Conservation (phyloP, 2,329 filamentous ascomycete species). For the Cladorrhinum sp. region DNA sequence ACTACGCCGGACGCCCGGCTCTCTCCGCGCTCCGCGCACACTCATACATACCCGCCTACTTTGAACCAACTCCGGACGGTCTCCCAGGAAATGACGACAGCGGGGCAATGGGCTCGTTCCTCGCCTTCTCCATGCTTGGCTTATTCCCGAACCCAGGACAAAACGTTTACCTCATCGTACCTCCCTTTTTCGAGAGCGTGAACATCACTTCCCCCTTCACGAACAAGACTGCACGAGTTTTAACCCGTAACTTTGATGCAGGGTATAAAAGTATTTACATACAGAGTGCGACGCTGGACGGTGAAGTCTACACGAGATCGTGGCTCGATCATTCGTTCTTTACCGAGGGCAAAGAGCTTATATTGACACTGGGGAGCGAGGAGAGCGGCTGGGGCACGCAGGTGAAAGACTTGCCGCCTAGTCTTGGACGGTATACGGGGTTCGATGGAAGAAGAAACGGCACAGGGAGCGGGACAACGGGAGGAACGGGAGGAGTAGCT, state of each 20-base stretch:
- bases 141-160: conserved; percentile 68
- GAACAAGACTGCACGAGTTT: conserved; percentile 55
- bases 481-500: not conserved
- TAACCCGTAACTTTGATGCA: conserved; percentile 61
- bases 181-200: conserved; percentile 63
- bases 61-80: conserved; percentile 56
- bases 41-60: conserved; percentile 63
- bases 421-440: conserved; percentile 41
- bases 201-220: conserved; percentile 54
- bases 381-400: conserved; percentile 65
- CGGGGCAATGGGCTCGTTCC: conserved; percentile 67
- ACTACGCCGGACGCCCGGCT: conserved; percentile 64
- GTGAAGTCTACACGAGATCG: conserved; percentile 57
- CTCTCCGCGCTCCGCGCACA: conserved; percentile 54
- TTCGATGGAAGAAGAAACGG: conserved; percentile 23
- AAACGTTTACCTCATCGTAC: conserved; percentile 67
- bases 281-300: conserved; percentile 62
- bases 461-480: not conserved
- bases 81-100: conserved; percentile 70
- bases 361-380: conserved; percentile 56
- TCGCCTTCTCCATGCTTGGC: conserved; percentile 66
- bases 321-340: conserved; percentile 70
- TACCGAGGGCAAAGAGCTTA: conserved; percentile 59
- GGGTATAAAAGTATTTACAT: conserved; percentile 59
- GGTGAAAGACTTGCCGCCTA: conserved; percentile 61